Evolutionary conservation across 2,329 filamentous ascomycete species (phyloP).

Genomic region (Aciculosporium take): DNA sequence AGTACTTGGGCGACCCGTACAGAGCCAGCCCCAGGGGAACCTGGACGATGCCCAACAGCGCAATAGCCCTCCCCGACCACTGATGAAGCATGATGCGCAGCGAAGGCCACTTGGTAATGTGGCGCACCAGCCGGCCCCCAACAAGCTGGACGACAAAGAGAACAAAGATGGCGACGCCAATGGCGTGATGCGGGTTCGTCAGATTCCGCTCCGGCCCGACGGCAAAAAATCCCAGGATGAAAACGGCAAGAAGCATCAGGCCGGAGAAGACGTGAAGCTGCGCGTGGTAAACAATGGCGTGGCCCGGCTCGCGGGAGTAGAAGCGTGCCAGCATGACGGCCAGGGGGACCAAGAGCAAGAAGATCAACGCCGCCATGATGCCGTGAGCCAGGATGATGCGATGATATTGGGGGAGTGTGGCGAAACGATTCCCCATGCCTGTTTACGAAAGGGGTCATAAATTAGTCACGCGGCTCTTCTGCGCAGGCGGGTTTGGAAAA

Average conservation of each 20-base stretch:
- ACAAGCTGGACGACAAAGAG: slow-evolving; percentile 57
- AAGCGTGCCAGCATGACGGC: slow-evolving; percentile 66
- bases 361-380: slow-evolving; percentile 56
- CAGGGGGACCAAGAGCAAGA: slow-evolving; percentile 57
- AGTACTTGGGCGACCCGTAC: slow-evolving; percentile 73
- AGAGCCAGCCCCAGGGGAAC: slow-evolving; percentile 79
- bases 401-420: slow-evolving; percentile 55
- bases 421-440: slow-evolving; percentile 77
- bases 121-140: slow-evolving; percentile 49
- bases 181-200: slow-evolving; percentile 74
- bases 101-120: slow-evolving; percentile 34
- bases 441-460: neutral
- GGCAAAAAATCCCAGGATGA: slow-evolving; percentile 64
- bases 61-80: slow-evolving; percentile 68
- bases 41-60: slow-evolving; percentile 72
- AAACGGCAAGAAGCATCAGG: slow-evolving; percentile 53
- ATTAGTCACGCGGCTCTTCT: neutral
- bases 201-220: slow-evolving; percentile 58
- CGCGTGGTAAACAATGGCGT: slow-evolving; percentile 54
- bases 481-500: too few relatives aligned
- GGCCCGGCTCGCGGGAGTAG: slow-evolving; percentile 45
- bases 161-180: slow-evolving; percentile 65
- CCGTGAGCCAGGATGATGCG: slow-evolving; percentile 56
- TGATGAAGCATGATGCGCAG: slow-evolving; percentile 59
- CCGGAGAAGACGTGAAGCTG: slow-evolving; percentile 59